Conservation (phyloP, 2,329 filamentous ascomycete species). For the Alternaria gansuensis region DNA sequence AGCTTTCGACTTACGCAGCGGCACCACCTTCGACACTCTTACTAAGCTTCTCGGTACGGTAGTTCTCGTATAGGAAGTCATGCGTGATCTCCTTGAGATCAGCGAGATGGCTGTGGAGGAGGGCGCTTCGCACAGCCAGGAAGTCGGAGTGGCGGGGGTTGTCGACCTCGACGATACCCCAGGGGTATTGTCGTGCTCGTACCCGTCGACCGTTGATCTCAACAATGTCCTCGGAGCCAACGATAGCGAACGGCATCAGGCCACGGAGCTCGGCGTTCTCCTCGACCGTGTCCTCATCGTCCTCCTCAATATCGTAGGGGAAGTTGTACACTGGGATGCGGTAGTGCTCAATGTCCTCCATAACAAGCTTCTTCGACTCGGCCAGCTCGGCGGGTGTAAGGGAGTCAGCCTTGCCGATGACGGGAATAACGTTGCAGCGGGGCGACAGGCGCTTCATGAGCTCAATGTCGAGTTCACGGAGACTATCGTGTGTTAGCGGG, state of each 20-base stretch:
- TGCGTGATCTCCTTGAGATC: constrained; percentile 99
- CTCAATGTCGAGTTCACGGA: constrained; percentile 98
- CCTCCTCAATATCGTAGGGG: constrained; percentile 99
- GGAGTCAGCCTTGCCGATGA: constrained; percentile 98
- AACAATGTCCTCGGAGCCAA: constrained; percentile 93
- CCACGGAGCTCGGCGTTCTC: constrained; percentile 98
- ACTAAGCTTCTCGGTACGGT: constrained; percentile 99
- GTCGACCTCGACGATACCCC: constrained; percentile 98
- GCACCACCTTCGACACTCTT: constrained; percentile 96
- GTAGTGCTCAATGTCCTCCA: constrained; percentile 99
- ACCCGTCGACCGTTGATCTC: constrained; percentile 94
- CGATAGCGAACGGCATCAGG: constrained; percentile 98
- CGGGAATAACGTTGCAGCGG: constrained; percentile 97
- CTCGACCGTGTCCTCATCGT: constrained; percentile 98
- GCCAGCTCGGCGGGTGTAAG: constrained; percentile 95
- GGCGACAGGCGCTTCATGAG: constrained; percentile 99
- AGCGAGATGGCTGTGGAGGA: constrained; percentile 96
- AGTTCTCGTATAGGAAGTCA: constrained; percentile 99
- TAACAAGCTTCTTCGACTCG: constrained; percentile 99
- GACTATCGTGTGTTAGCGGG: constrained; percentile 62
- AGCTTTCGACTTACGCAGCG: constrained; percentile 74
- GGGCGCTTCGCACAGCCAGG: constrained; percentile 92
- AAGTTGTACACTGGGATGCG: constrained; percentile 99
- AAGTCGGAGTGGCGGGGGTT: constrained; percentile 99
- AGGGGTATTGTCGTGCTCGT: constrained; percentile 95